Percentiles rank a stretch among this genome's conserved stretches.
Evolutionary conservation across 225 moss, liverwort and hornwort species (phyloP).

Genomic region (Rhytidiadelphus loreus): DNA sequence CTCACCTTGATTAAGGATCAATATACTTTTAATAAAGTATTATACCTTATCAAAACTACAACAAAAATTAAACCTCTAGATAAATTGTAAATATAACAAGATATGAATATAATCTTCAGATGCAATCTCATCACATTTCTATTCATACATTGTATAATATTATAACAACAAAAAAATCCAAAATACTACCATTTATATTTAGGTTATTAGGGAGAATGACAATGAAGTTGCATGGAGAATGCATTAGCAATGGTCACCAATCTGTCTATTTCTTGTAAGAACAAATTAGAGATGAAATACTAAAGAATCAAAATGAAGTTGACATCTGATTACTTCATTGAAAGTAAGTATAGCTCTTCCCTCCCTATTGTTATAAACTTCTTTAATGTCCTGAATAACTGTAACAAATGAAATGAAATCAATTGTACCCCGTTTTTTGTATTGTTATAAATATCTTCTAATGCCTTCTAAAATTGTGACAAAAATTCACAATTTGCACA

Average conservation of each 20-base stretch:
- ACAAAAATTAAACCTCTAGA: neutral
- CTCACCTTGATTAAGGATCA: neutral
- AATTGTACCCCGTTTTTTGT: fast-evolving
- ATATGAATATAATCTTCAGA: neutral
- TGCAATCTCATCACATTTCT: neutral
- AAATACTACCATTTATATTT: neutral
- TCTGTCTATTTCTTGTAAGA: neutral
- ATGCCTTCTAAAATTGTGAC: too few species aligned
- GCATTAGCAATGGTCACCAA: neutral
- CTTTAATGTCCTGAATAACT: neutral
- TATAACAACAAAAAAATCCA: neutral
- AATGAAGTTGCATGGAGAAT: neutral
- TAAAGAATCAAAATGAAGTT: neutral
- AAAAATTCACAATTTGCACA: neutral
- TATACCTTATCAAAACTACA: neutral
- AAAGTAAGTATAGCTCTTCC: too few species aligned
- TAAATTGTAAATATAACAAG: neutral
- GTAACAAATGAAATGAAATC: neutral
- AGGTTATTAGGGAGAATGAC: fast-evolving
- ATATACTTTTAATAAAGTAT: neutral
- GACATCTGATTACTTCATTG: neutral
- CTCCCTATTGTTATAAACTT: too few species aligned
- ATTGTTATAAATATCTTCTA: too few species aligned
- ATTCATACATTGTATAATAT: neutral
- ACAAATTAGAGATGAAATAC: neutral